Base-by-base conservation (phyloP, 768 basidiomycete species). In the Mycena chlorophos region DNA sequence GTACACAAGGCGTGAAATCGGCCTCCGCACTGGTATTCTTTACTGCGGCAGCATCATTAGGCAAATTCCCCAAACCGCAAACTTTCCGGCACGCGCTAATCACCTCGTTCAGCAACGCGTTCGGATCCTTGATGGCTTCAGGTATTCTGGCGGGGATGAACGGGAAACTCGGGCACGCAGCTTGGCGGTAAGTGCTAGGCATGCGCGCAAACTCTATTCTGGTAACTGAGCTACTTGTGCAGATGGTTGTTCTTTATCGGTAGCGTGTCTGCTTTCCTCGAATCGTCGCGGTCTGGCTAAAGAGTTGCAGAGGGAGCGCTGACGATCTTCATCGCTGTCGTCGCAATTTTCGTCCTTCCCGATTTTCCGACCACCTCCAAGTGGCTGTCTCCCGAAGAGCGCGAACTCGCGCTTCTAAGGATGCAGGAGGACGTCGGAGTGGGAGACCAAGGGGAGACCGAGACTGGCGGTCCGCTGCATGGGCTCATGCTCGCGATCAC, bases 71-170 rank as follows among this genome's bases (percentile, higher is more conserved):
- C 4, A 20, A 34, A n/a, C n/a, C n/a, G 3, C 20, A 5, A 10
- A 10, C 17, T 19, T 34, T 8, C 31, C 31, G n/a, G n/a, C n/a
- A n/a, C 31, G 31, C 31, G 31, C 31, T 34, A 8, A 34, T 34
- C 8, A 17, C 17, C 8, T 34, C 17, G 31, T n/a, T n/a, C 40
- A 42, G 29, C 49, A 95, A 94, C 70, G 92, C 90, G 0, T 93
- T 94, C 64, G 91, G 92, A 1, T 78, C 89, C 1, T 75, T 95
- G 16, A 81, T 94, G 52, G 91, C 91, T 5, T 89, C 89, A 26
- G 89, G 82, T 0, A 89, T 94, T 50, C 77, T 95, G 40, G 78
- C 80, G 57, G 75, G 76, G 10, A 89, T 94, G 89, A 77, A 91
- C 28, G 89, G 88, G 1, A 77, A 81, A 42, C 75, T 84, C n/a